Conservation (phyloP, 176 grass and related monocot genomes). For the Bolboschoenus planiculmis region DNA sequence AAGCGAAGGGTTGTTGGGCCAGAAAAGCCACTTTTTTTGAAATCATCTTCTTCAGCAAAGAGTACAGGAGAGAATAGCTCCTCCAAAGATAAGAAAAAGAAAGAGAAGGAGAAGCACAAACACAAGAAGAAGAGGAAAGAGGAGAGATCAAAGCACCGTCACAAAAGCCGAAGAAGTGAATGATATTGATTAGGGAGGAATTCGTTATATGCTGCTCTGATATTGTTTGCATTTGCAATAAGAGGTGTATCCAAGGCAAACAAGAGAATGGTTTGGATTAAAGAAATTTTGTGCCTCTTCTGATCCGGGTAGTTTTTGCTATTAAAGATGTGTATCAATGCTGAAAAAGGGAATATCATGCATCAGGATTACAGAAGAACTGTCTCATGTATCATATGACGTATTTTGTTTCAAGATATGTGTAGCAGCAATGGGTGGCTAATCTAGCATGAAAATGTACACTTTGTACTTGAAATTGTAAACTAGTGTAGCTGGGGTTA, state of each 20-base stretch:
- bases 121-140: slow-evolving; percentile 47
- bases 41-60: slow-evolving; percentile 29
- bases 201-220: background rate
- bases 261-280: background rate
- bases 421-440: background rate
- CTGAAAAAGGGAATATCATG: background rate
- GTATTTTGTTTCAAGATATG: background rate
- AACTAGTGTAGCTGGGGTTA: background rate
- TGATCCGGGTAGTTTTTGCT: background rate
- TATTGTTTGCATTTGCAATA: background rate
- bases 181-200: slow-evolving; percentile 11
- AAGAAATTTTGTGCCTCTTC: background rate
- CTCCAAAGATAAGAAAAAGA: slow-evolving; percentile 32
- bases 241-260: background rate
- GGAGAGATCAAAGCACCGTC: slow-evolving; percentile 62
- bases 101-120: slow-evolving; percentile 36
- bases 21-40: slow-evolving; percentile 53
- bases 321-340: background rate
- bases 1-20: slow-evolving; percentile 46
- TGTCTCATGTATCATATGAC: background rate
- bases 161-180: slow-evolving; percentile 47
- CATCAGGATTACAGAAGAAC: background rate
- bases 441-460: background rate
- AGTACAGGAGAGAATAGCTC: slow-evolving; percentile 13
- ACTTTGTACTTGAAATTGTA: background rate